phyloP scores from a whole-genome alignment of 306 rosid species.

The Senna siamea region DNA sequence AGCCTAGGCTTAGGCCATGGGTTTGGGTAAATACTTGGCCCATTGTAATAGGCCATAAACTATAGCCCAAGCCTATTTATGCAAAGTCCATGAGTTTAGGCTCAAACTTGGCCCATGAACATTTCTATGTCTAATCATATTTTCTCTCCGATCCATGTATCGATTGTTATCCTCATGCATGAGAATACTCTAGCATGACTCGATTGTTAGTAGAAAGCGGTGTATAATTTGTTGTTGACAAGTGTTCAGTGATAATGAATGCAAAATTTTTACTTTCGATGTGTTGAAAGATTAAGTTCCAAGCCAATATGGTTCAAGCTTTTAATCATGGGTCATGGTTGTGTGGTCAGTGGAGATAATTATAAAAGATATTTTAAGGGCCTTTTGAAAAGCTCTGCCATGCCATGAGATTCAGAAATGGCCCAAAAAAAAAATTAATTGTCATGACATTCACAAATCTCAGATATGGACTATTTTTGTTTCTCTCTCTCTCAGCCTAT shows the following conservation, averaged over 20 bases:
- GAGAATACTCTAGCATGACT: not conserved
- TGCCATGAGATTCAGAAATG: not conserved
- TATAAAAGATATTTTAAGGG: not conserved
- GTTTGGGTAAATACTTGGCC: too few relatives aligned
- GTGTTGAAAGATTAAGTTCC: not conserved
- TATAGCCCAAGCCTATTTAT: too few relatives aligned
- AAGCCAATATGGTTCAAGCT: not conserved
- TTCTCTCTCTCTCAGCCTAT: not conserved
- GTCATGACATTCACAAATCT: not conserved
- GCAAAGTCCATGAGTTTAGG: too few relatives aligned
- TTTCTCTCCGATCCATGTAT: not conserved
- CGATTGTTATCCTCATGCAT: not conserved
- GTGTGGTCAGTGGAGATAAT: not conserved
- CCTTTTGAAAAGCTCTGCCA: not conserved
- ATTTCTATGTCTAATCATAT: not conserved
- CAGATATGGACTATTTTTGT: not conserved
- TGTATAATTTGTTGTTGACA: not conserved
- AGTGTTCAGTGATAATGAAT: not conserved
- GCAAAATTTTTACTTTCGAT: not conserved
- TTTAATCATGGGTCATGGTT: not conserved
- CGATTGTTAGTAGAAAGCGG: not conserved
- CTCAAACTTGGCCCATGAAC: too few relatives aligned
- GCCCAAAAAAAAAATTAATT: too few relatives aligned
- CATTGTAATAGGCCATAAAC: too few relatives aligned
- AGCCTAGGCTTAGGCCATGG: too few relatives aligned